Conservation (phyloP, 345 rosid genomes). For the Citrus trifoliata region DNA sequence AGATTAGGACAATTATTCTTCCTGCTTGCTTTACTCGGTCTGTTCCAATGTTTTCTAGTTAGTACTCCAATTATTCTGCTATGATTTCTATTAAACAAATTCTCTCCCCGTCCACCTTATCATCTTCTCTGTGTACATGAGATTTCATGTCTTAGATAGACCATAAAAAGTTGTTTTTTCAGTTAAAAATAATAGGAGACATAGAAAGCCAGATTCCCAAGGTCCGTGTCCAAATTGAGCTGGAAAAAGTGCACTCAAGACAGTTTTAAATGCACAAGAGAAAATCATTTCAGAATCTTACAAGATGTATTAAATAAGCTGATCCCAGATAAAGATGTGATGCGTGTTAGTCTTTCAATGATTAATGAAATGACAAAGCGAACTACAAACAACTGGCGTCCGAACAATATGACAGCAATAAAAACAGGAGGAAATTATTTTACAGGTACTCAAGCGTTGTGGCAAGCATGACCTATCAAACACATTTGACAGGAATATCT, state of each 20-base stretch:
- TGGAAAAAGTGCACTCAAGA: background rate
- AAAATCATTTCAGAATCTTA: background rate
- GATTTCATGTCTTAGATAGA: background rate
- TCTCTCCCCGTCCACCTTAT: background rate
- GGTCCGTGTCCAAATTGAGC: background rate
- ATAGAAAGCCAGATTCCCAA: background rate
- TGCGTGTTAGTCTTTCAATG: background rate
- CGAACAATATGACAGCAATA: background rate
- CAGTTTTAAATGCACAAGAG: background rate
- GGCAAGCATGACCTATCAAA: too few relatives aligned
- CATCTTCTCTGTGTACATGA: background rate
- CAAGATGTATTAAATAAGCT: background rate
- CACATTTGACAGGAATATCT: background rate
- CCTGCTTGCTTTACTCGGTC: background rate
- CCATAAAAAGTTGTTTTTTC: background rate
- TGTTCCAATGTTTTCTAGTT: background rate
- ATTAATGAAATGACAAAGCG: background rate
- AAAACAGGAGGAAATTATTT: background rate
- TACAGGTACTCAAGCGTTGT: background rate
- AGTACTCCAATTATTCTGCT: background rate
- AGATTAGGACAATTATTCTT: conserved; percentile 14
- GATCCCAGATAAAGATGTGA: background rate
- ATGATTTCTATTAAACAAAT: background rate
- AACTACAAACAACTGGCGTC: background rate
- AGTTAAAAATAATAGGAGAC: background rate